These are phyloP conservation scores for Trichosporon sp. DNA, from an alignment of 1,284 basidiomycete species.

Conservation along the genomic window DNA sequence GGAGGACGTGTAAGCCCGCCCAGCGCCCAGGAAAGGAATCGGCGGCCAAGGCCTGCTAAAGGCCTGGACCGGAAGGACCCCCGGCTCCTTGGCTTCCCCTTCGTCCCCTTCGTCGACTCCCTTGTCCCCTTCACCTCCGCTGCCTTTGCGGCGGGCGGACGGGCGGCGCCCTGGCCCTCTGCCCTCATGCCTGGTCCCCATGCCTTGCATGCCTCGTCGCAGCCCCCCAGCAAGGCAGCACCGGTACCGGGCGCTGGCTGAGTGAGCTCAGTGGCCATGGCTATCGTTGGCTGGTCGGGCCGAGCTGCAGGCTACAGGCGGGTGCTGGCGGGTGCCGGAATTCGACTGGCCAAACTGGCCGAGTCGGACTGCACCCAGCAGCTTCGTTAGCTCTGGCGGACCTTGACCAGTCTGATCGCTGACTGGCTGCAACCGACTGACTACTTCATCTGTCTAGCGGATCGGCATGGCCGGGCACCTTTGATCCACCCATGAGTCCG, in stretches of 20 bases:
- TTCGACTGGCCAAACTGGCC: neutral
- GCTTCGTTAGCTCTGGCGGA: too few species aligned
- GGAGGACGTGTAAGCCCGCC: neutral
- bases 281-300: neutral
- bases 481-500: neutral
- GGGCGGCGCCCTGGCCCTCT: neutral
- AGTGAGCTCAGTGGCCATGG: neutral
- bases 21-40: too few species aligned
- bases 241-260: neutral
- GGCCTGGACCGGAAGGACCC: constrained; percentile 2
- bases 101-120: neutral
- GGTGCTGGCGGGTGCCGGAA: neutral
- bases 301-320: neutral
- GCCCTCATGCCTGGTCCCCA: neutral
- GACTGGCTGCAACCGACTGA: neutral
- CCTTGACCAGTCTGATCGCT: neutral
- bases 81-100: neutral
- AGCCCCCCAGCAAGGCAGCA: neutral
- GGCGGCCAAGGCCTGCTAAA: constrained; percentile 2
- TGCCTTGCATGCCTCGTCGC: neutral
- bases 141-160: too few species aligned
- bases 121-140: constrained; percentile 1
- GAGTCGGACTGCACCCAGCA: neutral
- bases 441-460: neutral
- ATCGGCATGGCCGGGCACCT: neutral